phyloP scores from a whole-genome alignment of 1,284 basidiomycete species.

The Gomphus bonarii region DNA sequence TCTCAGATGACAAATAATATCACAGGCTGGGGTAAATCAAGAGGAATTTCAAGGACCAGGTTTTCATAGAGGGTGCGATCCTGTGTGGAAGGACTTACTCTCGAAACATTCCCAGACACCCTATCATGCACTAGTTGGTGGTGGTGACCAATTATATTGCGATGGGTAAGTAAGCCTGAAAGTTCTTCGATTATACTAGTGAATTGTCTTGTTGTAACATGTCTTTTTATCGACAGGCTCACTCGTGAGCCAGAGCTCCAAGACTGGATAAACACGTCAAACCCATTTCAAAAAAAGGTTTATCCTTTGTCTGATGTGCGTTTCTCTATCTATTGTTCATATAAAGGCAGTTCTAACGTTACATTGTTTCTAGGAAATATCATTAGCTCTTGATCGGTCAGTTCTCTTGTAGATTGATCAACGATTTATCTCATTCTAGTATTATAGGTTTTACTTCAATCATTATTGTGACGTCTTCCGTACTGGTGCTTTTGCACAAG shows the following conservation, averaged over 20 bases:
- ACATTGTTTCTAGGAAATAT: slow-evolving; percentile 45
- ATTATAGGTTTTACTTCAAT: slow-evolving; percentile 58
- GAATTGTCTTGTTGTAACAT: background rate
- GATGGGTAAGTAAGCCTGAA: slow-evolving; percentile 45
- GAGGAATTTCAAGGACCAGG: slow-evolving; percentile 71
- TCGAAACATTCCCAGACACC: slow-evolving; percentile 70
- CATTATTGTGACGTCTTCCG: slow-evolving; percentile 87
- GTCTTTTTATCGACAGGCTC: slow-evolving; percentile 28
- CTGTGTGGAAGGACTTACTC: slow-evolving; percentile 89
- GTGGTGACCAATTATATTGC: slow-evolving; percentile 80
- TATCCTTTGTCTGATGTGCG: slow-evolving; percentile 46
- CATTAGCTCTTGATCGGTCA: slow-evolving; percentile 71
- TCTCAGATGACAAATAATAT: background rate
- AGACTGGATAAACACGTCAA: slow-evolving; percentile 69
- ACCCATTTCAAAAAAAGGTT: slow-evolving; percentile 52
- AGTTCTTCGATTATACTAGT: background rate
- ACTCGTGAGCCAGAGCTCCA: slow-evolving; percentile 71
- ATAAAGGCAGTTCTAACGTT: background rate
- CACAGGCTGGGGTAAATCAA: slow-evolving; percentile 53
- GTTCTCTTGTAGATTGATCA: slow-evolving; percentile 11
- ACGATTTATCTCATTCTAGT: background rate
- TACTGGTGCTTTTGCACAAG: slow-evolving; percentile 83
- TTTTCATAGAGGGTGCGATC: slow-evolving; percentile 73
- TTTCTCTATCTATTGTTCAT: background rate
- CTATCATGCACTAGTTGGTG: slow-evolving; percentile 80